Evolutionary conservation across 805 yeast genomes (phyloP).

Genomic region (Wickerhamiella cacticola): DNA sequence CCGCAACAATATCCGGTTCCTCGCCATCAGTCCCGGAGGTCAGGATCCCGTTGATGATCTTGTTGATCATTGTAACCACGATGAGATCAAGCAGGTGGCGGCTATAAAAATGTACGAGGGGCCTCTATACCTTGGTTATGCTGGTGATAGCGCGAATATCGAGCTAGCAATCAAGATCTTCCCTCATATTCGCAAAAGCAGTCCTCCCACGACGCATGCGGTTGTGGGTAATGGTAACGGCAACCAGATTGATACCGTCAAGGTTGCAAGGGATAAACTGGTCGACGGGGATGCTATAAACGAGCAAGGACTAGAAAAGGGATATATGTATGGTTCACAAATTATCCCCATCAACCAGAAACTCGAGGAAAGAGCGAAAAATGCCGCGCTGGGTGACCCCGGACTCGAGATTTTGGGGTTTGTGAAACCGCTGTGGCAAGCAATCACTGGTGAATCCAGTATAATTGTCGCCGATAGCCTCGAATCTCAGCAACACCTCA

Average conservation of each 20-base stretch:
- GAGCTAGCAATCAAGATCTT: slow-evolving; percentile 17
- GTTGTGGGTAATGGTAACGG: neutral
- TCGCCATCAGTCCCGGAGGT: neutral
- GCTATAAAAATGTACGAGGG: slow-evolving; percentile 42
- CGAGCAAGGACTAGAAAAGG: neutral
- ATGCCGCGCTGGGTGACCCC: neutral
- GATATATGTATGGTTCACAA: slow-evolving; percentile 16
- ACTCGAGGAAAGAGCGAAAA: neutral
- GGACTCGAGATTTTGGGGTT: slow-evolving; percentile 14
- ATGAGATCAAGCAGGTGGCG: slow-evolving; percentile 30
- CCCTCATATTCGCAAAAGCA: slow-evolving; percentile 19
- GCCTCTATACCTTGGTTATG: slow-evolving; percentile 37
- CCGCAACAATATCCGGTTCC: neutral
- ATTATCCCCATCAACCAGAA: slow-evolving; percentile 9
- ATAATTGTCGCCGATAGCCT: slow-evolving; percentile 5
- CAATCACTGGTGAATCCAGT: slow-evolving; percentile 8
- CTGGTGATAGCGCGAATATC: slow-evolving; percentile 25
- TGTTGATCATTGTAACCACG: neutral
- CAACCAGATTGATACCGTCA: neutral
- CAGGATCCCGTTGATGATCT: slow-evolving; percentile 12
- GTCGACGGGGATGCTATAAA: neutral
- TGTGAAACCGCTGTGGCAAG: neutral
- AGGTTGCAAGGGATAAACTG: neutral
- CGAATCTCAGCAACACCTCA: slow-evolving; percentile 3
- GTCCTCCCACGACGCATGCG: slow-evolving; percentile 13